Percentiles rank a stretch among this genome's conserved stretches.
These are phyloP conservation scores for Botrytis galanthina DNA, from an alignment of 2,329 filamentous ascomycete genomes.

Conservation along the genomic window DNA sequence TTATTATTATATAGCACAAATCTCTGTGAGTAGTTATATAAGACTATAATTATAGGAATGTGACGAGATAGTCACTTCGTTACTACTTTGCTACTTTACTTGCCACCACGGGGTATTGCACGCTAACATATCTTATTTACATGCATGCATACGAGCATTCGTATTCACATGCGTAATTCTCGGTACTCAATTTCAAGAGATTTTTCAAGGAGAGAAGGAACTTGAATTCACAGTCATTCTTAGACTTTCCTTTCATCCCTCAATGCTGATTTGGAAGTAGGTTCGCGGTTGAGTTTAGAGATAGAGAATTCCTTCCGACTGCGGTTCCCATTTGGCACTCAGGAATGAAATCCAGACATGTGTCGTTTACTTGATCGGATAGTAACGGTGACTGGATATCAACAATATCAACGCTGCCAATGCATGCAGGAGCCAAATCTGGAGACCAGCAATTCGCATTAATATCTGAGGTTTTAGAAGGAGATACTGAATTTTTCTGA, in stretches of 20 bases:
- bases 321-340: background rate
- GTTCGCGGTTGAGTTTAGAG: background rate
- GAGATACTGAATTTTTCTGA: background rate
- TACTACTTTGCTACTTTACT: background rate
- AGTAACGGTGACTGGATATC: background rate
- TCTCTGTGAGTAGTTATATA: background rate
- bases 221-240: background rate
- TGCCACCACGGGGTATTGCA: background rate
- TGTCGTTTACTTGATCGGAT: background rate
- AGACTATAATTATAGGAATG: background rate
- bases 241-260: background rate
- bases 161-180: background rate
- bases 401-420: background rate
- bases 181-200: background rate
- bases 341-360: background rate
- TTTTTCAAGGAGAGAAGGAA: background rate
- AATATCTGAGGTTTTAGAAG: background rate
- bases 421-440: background rate
- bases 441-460: background rate
- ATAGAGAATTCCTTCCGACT: background rate
- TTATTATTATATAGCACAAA: background rate
- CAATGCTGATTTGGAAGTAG: background rate
- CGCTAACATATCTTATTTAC: background rate
- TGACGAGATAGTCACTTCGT: background rate
- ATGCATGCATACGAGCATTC: background rate